These are phyloP conservation scores for Pseudogymnoascus sp. DNA, from an alignment of 2,329 filamentous ascomycete genomes.

Conservation along the genomic window DNA sequence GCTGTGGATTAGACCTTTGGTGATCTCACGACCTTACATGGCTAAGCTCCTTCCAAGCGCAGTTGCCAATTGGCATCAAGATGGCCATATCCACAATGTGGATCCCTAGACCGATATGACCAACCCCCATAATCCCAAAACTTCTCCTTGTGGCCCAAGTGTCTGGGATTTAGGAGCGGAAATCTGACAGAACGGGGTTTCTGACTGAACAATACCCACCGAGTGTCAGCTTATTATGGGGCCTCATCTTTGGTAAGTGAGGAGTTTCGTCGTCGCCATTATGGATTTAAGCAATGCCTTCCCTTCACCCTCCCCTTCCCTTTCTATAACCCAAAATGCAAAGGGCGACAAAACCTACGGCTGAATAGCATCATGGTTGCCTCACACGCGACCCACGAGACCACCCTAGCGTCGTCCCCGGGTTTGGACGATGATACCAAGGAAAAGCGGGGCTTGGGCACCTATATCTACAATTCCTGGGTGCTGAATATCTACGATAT, in stretches of 20 bases:
- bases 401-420: not conserved
- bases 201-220: not conserved
- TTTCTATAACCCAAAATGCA: not conserved
- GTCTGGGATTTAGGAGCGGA: not conserved
- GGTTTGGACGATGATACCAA: not conserved
- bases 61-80: not conserved
- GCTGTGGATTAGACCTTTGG: not conserved
- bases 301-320: not conserved
- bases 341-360: not conserved
- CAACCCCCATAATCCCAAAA: not conserved
- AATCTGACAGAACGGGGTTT: not conserved
- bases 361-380: not conserved
- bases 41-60: not conserved
- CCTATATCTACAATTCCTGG: not conserved
- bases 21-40: not conserved
- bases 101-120: not conserved
- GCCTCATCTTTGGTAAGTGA: not conserved
- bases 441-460: not conserved
- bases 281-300: not conserved
- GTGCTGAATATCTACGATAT: slow-evolving; percentile 20
- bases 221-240: not conserved
- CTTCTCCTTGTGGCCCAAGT: not conserved
- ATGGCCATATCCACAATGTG: not conserved
- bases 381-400: not conserved
- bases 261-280: not conserved